Evolutionary conservation across 1,139 yeast species (phyloP), one percentile per base, ranked within the genome.

Genomic region (Hanseniaspora gamundiae): DNA sequence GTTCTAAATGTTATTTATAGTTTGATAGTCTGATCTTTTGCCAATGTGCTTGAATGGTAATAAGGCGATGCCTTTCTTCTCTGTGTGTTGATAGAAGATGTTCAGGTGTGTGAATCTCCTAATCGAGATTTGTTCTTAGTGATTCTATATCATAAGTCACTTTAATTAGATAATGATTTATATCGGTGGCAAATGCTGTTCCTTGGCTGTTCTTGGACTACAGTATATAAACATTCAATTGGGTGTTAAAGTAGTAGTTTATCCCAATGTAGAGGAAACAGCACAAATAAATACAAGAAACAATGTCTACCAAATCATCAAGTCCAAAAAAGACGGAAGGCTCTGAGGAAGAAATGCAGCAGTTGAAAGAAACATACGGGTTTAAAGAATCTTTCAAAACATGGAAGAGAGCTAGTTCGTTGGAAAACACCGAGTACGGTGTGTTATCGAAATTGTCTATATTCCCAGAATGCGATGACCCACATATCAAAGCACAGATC

Each of bases 381-480:
- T 65, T 63, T 45, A 42, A 53, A n/a, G 70, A 68, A 24, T 67
- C 78, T 1, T 61, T 66, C 45, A 54, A 56, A 41, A 72, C 73
- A 46, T 74, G 78, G 74, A 59, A 64, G 50, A 52, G 57, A 2
- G 58, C 66, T 26, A 58, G 61, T 20, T 55, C 66, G 2, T 53
- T 72, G n/a, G 56, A 52, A 2, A 51, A 56, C 19, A 67, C 74
- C 14, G 79, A 75, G 51, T 52, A 58, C 4, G 60, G 53, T n/a
- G 64, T 75, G 3, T 51, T 74, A n/a, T 69, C 78, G 8, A 56
- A 64, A 31, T 60, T 80, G 14, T 77, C 85, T 2, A 79, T 80
- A 55, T 78, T 62, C 56, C 84, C 88, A 0, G 68, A 64, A 3
- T 52, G 71, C 0, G 78, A 74, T 52, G 76, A 72, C 7, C 67